Conservation (phyloP, 371 early-diverging fungal species). For the Nematocida sp. region DNA sequence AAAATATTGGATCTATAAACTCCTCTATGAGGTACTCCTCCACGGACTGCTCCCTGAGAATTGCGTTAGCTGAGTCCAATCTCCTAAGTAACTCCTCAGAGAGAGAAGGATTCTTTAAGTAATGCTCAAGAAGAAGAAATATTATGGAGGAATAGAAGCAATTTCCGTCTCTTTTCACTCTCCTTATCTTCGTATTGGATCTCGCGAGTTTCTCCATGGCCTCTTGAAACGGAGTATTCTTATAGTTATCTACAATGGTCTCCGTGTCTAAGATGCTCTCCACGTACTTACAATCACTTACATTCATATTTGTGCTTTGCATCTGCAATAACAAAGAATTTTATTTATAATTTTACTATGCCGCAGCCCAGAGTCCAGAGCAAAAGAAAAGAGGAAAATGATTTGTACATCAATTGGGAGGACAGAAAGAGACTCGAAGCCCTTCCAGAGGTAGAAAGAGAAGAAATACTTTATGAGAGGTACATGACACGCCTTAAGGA, state of each 20-base stretch:
- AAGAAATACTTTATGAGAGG: constrained; percentile 62
- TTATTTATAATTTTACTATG: constrained; percentile 46
- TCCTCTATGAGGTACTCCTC: constrained; percentile 45
- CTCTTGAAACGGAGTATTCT: constrained; percentile 29
- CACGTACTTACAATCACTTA: constrained; percentile 10
- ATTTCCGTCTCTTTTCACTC: constrained; percentile 38
- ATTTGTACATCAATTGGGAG: constrained; percentile 44
- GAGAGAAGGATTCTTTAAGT: neutral
- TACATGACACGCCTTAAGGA: constrained; percentile 33
- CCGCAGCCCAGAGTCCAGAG: constrained; percentile 28
- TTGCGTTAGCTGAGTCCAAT: neutral
- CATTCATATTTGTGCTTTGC: neutral
- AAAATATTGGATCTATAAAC: constrained; percentile 40
- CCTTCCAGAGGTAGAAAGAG: constrained; percentile 59
- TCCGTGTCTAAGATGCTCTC: constrained; percentile 1
- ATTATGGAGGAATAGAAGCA: constrained; percentile 45
- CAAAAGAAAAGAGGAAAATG: constrained; percentile 27
- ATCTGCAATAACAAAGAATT: constrained; percentile 48
- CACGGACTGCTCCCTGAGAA: neutral
- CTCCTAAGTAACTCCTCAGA: neutral
- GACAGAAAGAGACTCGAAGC: constrained; percentile 50
- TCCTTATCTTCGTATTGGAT: constrained; percentile 17
- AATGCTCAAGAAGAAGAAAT: constrained; percentile 41
- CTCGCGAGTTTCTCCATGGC: constrained; percentile 7
- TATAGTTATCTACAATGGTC: constrained; percentile 17